A percentile compares a stretch with the other conserved stretches of the same genome.
phyloP scores from a whole-genome alignment of 495 filamentous ascomycete genomes.

The Xylaria curta region DNA sequence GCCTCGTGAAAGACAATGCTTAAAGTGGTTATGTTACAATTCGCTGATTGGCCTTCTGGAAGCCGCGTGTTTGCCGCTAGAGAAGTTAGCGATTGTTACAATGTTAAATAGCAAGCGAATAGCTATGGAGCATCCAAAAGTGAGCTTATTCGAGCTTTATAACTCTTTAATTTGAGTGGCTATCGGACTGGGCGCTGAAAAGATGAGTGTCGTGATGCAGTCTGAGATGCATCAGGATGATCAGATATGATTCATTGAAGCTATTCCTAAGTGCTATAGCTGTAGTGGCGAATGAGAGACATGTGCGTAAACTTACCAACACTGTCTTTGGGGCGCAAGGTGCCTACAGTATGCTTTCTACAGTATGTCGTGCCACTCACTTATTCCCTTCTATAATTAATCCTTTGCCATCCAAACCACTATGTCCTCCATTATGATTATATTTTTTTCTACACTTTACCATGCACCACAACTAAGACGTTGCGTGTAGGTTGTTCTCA shows the following conservation, averaged over 20 bases:
- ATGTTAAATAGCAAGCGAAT: not conserved
- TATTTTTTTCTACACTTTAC: not conserved
- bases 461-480: not conserved
- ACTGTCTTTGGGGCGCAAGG: not conserved
- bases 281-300: conserved; percentile 7
- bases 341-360: not conserved
- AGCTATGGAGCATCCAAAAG: not conserved
- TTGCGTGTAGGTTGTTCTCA: not conserved
- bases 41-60: not conserved
- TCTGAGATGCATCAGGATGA: conserved; percentile 23
- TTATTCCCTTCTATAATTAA: not conserved
- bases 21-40: not conserved
- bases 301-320: not conserved
- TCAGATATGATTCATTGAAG: conserved; percentile 28
- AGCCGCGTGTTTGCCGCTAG: not conserved
- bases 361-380: not conserved
- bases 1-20: not conserved
- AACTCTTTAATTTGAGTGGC: not conserved
- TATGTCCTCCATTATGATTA: not conserved
- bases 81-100: not conserved
- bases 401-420: not conserved
- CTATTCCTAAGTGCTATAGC: conserved; percentile 3
- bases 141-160: not conserved
- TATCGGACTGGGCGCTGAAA: not conserved
- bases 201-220: not conserved